phyloP scores from a whole-genome alignment of 805 yeast species.

The Barnettozyma sp. region DNA sequence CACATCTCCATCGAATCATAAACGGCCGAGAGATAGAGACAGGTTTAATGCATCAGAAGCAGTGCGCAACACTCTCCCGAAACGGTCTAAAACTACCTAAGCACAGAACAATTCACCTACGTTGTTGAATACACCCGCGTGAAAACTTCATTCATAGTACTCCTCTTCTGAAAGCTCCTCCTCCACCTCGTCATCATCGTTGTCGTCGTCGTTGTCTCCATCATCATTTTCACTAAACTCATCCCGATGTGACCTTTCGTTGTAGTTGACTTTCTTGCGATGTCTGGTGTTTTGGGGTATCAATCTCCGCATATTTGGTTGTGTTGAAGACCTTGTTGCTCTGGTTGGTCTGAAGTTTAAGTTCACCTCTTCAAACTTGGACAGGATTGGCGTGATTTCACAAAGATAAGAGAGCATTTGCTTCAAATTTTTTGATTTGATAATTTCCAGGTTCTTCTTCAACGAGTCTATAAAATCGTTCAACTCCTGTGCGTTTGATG shows the following conservation, averaged over 20 bases:
- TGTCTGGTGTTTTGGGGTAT: slow-evolving; percentile 14
- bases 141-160: slow-evolving; percentile 4
- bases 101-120: not conserved
- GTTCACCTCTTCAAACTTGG: slow-evolving; percentile 15
- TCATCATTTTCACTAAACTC: slow-evolving; percentile 8
- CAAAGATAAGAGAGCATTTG: slow-evolving; percentile 13
- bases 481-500: slow-evolving; percentile 14
- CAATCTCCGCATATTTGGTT: slow-evolving; percentile 15
- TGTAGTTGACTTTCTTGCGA: slow-evolving; percentile 14
- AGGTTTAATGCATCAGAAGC: slow-evolving; percentile 10
- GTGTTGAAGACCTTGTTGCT: slow-evolving; percentile 17
- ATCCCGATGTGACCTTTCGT: slow-evolving; percentile 12
- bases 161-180: slow-evolving; percentile 15
- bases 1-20: no score
- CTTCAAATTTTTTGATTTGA: slow-evolving; percentile 7
- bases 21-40: slow-evolving; percentile 10
- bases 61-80: not conserved
- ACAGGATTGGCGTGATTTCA: slow-evolving; percentile 11
- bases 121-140: no score
- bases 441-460: slow-evolving; percentile 1
- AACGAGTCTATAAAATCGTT: slow-evolving; percentile 12
- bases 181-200: no score
- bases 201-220: no score
- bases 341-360: slow-evolving; percentile 11
- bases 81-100: slow-evolving; percentile 1